Evolutionary conservation across 192 early-diverging fungal genomes (phyloP).

Genomic region (Entomortierella beljakovae): DNA sequence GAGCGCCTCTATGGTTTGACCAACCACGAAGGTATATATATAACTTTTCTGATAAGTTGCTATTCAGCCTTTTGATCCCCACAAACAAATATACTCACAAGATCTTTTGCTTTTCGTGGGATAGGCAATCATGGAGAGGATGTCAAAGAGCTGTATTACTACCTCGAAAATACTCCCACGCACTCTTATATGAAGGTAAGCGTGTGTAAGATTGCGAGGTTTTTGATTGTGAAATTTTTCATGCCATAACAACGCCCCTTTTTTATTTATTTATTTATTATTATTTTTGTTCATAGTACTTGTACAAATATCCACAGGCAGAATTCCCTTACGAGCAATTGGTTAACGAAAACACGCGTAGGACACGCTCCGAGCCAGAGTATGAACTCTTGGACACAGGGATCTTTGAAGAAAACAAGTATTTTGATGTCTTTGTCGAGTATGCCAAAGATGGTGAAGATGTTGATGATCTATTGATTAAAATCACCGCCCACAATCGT

Average conservation of each 20-base stretch:
- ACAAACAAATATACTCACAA: too few species aligned
- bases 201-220: neutral
- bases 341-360: slow-evolving; percentile 8
- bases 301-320: slow-evolving; percentile 52
- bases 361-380: slow-evolving; percentile 24
- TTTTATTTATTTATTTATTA: neutral
- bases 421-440: slow-evolving; percentile 54
- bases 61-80: neutral
- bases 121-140: slow-evolving; percentile 53
- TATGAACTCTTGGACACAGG: slow-evolving; percentile 47
- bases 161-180: slow-evolving; percentile 46
- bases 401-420: slow-evolving; percentile 45
- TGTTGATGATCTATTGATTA: slow-evolving; percentile 41
- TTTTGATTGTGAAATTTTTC: too few species aligned
- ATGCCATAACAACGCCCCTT: neutral
- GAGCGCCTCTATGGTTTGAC: slow-evolving; percentile 50
- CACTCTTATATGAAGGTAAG: slow-evolving; percentile 55
- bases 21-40: slow-evolving; percentile 42
- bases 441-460: slow-evolving; percentile 47
- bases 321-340: slow-evolving; percentile 48
- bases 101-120: neutral
- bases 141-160: slow-evolving; percentile 54
- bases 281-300: slow-evolving; percentile 6
- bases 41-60: neutral
- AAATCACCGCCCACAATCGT: slow-evolving; percentile 49